Evolutionary conservation across 306 rosid species (phyloP), one percentile per base, ranked within the genome.

Genomic region (Castanea crenata): DNA sequence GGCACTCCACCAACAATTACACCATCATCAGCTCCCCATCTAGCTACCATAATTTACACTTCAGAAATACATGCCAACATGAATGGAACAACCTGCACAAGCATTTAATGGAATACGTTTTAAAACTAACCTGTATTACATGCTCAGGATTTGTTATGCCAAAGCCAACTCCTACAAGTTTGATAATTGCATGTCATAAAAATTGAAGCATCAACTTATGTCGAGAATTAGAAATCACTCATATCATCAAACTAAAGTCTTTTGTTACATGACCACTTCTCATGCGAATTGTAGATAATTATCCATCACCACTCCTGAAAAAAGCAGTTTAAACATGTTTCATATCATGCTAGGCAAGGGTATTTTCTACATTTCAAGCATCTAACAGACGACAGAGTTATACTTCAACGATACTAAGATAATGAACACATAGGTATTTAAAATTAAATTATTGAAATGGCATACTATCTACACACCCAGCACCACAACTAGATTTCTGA

Each of bases 1-100:
- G 15, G 97, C 99, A 85, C 97, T 92, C 14, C 44, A 38, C 99
- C 99, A 55, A 92, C 91, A 78, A 92, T 94, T 55, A 92, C 92
- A 20, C 97, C 99, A 74, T 23, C 23, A 23, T 94, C 97, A 75
- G 99, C 99, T 73, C 99, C 99, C 97, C 99, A 94, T 61, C 80
- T 89, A 0, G 89, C 90, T 18, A 94, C 72, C 58, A 81, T 49
- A 55, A 74, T 18, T 80, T 35, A 67, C 62, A 58, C 32, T 32
- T 67, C 10, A 77, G 68, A 52, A 68, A 8, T 19, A 56, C 6
- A 32, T 35, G 74, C 74, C 62, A 19, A 73, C 2, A 57, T 1
- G 56, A 52, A 44, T 58, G 27, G 79, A 80, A 76, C 18, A 58
- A 12, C 32, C 38, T 29, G 18, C 16, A 64, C 21, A 64, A 64